phyloP scores from a whole-genome alignment of 345 rosid genomes.

The Sonneratia caseolaris region DNA sequence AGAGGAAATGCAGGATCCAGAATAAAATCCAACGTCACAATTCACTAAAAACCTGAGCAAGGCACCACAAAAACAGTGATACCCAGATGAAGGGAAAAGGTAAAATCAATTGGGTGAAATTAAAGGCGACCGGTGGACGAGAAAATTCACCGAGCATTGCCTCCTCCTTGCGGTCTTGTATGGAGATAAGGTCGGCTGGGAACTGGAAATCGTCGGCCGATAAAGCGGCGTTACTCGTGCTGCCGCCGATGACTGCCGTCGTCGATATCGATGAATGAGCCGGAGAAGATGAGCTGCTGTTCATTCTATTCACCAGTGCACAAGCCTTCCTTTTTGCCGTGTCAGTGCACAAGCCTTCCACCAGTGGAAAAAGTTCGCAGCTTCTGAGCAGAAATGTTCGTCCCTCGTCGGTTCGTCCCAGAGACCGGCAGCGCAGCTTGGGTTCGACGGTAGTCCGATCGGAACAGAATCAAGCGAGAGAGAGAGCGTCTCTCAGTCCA shows the following conservation, averaged over 20 bases:
- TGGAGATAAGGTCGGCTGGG: constrained; percentile 51
- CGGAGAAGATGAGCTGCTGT: constrained; percentile 47
- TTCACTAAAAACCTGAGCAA: too few species aligned
- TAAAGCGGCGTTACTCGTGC: constrained; percentile 33
- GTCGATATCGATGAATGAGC: constrained; percentile 66
- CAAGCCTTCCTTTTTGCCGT: too few species aligned
- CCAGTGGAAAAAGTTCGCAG: neutral
- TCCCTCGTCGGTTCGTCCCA: neutral
- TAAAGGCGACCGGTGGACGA: neutral
- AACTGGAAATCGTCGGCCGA: constrained; percentile 49
- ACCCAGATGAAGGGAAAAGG: neutral
- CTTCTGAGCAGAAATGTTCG: neutral
- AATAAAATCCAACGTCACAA: too few species aligned
- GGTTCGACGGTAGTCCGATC: neutral
- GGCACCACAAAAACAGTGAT: neutral
- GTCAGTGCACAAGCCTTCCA: neutral
- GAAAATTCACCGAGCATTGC: constrained; percentile 37
- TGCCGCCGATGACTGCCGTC: constrained; percentile 53
- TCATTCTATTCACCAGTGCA: constrained; percentile 24
- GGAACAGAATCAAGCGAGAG: neutral
- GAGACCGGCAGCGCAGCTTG: neutral
- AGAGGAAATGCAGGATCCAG: neutral
- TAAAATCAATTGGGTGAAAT: neutral
- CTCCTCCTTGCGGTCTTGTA: constrained; percentile 57
- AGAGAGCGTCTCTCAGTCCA: too few species aligned